Conservation (phyloP, 176 grass and related monocot genomes). For the Luzula sylvatica region DNA sequence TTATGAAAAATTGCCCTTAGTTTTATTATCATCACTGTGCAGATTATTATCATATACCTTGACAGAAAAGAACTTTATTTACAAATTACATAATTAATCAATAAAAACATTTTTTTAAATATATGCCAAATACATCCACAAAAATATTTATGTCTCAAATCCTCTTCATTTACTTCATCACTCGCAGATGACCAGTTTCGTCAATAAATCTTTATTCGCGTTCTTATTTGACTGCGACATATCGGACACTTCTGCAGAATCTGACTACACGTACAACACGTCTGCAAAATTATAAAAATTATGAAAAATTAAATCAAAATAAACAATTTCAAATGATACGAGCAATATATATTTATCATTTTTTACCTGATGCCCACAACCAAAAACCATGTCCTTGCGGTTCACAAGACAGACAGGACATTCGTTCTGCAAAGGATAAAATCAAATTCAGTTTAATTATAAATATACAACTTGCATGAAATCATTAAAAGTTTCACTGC, state of each 20-base stretch:
- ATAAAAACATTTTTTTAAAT: no score
- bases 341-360: no score
- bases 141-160: no score
- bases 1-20: no score
- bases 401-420: slow-evolving; percentile 15
- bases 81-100: no score
- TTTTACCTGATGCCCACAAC: slow-evolving; percentile 19
- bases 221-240: slow-evolving; percentile 14
- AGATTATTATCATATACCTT: no score
- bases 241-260: slow-evolving; percentile 5
- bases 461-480: no score
- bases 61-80: no score
- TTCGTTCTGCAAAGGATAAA: background rate
- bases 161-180: no score
- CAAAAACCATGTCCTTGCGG: slow-evolving; percentile 16
- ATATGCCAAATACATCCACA: no score
- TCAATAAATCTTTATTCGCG: slow-evolving; percentile 18
- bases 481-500: no score
- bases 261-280: slow-evolving; percentile 20
- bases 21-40: no score
- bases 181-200: background rate
- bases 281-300: slow-evolving; percentile 6
- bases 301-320: background rate
- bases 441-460: background rate
- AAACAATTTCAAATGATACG: background rate